Evolutionary conservation across 2,329 filamentous ascomycete genomes (phyloP).

Genomic region (Pestalotiopsis sp.): DNA sequence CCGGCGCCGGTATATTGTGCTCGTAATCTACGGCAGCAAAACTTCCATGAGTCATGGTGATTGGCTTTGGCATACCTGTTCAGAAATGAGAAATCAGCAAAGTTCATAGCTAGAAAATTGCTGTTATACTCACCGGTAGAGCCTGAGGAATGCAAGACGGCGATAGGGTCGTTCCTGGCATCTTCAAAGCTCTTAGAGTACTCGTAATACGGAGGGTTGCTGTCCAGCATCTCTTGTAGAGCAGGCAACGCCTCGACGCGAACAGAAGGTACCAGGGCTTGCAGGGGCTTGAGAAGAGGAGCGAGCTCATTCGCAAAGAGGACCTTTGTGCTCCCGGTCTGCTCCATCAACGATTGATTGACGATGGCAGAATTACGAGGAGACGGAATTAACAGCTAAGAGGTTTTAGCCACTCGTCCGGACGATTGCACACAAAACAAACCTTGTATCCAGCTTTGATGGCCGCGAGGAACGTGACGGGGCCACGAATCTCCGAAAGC

Average conservation of each 20-base stretch:
- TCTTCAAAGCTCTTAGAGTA: constrained; percentile 17
- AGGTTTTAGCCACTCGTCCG: neutral
- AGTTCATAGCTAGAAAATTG: neutral
- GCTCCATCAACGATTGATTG: constrained; percentile 19
- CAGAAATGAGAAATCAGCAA: neutral
- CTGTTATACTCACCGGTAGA: constrained; percentile 17
- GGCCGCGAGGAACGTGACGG: constrained; percentile 33
- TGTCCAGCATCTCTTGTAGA: constrained; percentile 8
- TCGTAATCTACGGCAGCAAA: constrained; percentile 16
- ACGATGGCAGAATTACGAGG: constrained; percentile 19
- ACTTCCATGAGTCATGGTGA: constrained; percentile 18
- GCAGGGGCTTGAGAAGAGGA: constrained; percentile 2
- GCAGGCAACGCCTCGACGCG: neutral
- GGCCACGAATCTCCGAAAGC: constrained; percentile 32
- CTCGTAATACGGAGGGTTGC: neutral
- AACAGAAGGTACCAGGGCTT: neutral
- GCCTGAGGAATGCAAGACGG: constrained; percentile 19
- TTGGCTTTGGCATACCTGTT: constrained; percentile 19
- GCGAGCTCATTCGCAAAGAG: constrained; percentile 15
- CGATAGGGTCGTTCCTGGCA: constrained; percentile 15
- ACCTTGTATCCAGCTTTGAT: constrained; percentile 39
- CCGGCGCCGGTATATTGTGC: constrained; percentile 11
- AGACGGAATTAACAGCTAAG: constrained; percentile 20
- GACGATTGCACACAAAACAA: neutral
- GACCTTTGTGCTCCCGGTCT: constrained; percentile 17